These are phyloP conservation scores for Pseudogymnoascus sp. DNA, from an alignment of 2,329 filamentous ascomycete genomes.

Conservation along the genomic window DNA sequence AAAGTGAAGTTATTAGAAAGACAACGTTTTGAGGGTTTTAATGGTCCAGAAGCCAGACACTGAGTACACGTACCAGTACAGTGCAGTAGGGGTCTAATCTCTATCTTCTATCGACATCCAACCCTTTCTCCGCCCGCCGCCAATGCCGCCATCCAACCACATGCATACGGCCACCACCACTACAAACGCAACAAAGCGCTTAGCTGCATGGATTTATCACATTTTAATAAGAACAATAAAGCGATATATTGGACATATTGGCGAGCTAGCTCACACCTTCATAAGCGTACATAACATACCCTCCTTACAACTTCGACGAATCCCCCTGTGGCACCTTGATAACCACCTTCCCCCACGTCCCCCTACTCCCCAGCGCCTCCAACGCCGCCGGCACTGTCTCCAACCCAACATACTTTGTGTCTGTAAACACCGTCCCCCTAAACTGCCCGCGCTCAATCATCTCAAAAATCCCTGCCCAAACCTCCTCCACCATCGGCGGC, in stretches of 20 bases:
- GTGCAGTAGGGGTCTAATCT: not conserved
- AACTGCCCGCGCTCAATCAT: constrained; percentile 73
- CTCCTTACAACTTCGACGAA: constrained; percentile 43
- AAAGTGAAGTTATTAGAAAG: not conserved
- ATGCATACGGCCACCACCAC: not conserved
- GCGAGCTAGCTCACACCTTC: not conserved
- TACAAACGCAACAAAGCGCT: not conserved
- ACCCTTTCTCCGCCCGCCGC: not conserved
- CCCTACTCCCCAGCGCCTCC: constrained; percentile 65
- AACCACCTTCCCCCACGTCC: constrained; percentile 95
- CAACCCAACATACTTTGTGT: constrained; percentile 73
- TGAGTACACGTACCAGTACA: not conserved
- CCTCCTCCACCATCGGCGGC: constrained; percentile 55
- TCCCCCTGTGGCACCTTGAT: constrained; percentile 69
- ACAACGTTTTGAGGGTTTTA: not conserved
- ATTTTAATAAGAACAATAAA: not conserved
- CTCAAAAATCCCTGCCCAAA: constrained; percentile 77
- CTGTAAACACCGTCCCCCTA: constrained; percentile 70
- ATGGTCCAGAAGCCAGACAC: not conserved
- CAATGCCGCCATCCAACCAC: not conserved
- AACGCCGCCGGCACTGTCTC: constrained; percentile 71
- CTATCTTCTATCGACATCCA: not conserved
- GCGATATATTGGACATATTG: not conserved
- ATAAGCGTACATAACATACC: not conserved
- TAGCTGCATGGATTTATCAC: not conserved